Base-by-base conservation (phyloP, 306 rosid species). In the Medicago truncatula region DNA sequence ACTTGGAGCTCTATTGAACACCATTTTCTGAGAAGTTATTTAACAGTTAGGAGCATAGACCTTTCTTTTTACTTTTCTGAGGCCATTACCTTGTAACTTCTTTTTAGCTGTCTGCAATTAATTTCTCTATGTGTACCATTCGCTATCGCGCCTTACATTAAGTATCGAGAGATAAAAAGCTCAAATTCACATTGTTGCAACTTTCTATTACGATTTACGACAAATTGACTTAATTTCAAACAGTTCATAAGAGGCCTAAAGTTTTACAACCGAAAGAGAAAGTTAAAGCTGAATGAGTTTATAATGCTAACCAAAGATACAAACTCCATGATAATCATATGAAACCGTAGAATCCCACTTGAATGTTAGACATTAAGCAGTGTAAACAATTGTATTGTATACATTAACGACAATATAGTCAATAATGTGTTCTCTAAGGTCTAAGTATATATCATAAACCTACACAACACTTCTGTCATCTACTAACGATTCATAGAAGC, bases 1-100 rank as follows among this genome's bases (percentile, higher is more conserved):
- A 77, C 64, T 60, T 77, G 75, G 73, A 81, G 71, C 82, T 85
- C 78, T 39, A 68, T 66, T 34, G 84, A 81, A 78, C 58, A 49
- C 59, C 65, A 76, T 36, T 38, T 81, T 63, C 54, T n/a, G 9
- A 60, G 65, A 78, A 78, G 60, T 74, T 60, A 49, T 66, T 76
- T 44, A 68, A 77, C 49, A 70, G 2, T 78, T 76, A 53, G 20
- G 69, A 47, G 73, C 56, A 65, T 39, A 17, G 38, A 59, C 75
- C 3, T 28, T 28, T 34, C 38, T 4, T 5, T 34, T 34, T 34
- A 34, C 38, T 34, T 34, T 5, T 34, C 38, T 34, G 38, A 34
- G 58, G 71, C 39, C 54, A 61, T 60, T 28, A 13, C 18, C 23
- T 21, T n/a, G 58, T 47, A 47, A 49, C 44, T 49, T 43, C 49